These are phyloP conservation scores for Neurospora sp. DNA, from an alignment of 495 filamentous ascomycete genomes.

Conservation along the genomic window DNA sequence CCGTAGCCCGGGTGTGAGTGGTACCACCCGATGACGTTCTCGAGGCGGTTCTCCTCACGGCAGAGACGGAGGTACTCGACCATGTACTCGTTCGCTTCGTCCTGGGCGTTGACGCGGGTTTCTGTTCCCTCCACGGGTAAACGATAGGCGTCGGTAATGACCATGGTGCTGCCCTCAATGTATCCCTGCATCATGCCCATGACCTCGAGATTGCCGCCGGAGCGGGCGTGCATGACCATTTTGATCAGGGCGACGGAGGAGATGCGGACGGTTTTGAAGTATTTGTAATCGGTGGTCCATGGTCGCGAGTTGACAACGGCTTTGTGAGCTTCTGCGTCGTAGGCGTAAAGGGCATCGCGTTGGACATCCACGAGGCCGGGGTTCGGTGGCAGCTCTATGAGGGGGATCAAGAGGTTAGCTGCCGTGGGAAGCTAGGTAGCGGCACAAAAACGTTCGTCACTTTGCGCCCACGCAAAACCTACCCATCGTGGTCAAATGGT, in stretches of 20 bases:
- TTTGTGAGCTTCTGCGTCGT: slow-evolving; percentile 57
- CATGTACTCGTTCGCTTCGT: slow-evolving; percentile 96
- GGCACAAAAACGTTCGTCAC: neutral
- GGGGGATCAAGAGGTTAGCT: neutral
- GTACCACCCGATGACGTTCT: slow-evolving; percentile 97
- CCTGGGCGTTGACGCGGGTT: slow-evolving; percentile 90
- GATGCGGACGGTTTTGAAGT: slow-evolving; percentile 91
- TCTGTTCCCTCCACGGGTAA: slow-evolving; percentile 97
- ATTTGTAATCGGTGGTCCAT: slow-evolving; percentile 71
- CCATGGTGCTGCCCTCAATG: slow-evolving; percentile 69
- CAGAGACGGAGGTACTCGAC: slow-evolving; percentile 68
- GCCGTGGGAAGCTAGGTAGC: neutral
- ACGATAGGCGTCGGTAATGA: slow-evolving; percentile 90
- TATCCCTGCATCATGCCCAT: slow-evolving; percentile 99
- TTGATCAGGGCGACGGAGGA: slow-evolving; percentile 90
- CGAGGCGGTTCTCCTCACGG: slow-evolving; percentile 65
- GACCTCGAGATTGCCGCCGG: slow-evolving; percentile 82
- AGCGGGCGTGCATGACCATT: slow-evolving; percentile 98
- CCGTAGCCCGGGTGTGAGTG: slow-evolving; percentile 97
- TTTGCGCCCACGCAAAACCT: neutral
- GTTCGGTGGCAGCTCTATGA: slow-evolving; percentile 52
- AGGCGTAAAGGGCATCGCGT: slow-evolving; percentile 85
- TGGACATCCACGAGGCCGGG: slow-evolving; percentile 66
- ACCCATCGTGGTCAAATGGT: neutral
- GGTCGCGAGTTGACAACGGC: slow-evolving; percentile 49